A percentile compares a stretch with the other conserved stretches of the same genome.
Conservation (phyloP, 768 basidiomycete genomes). For the Lactarius evosmus region DNA sequence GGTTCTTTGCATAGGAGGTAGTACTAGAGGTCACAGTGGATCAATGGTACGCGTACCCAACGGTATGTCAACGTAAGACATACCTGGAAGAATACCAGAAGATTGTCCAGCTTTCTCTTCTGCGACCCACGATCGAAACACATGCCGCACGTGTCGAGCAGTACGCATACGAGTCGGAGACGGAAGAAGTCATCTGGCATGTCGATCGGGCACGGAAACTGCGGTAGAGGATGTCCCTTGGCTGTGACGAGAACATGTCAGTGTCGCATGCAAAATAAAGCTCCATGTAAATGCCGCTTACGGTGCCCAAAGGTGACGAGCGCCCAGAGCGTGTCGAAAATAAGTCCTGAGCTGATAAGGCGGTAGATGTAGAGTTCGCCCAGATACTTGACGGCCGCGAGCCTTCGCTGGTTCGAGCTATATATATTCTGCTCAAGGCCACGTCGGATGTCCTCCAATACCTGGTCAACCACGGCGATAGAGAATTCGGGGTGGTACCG, state of each 20-base stretch:
- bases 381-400: slow-evolving; percentile 91
- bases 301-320: slow-evolving; percentile 94
- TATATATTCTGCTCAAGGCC: slow-evolving; percentile 95
- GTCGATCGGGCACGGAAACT: slow-evolving; percentile 71
- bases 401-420: slow-evolving; percentile 88
- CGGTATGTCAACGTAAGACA: slow-evolving; percentile 6
- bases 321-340: slow-evolving; percentile 94
- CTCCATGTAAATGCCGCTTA: slow-evolving; percentile 44
- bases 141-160: slow-evolving; percentile 95
- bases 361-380: slow-evolving; percentile 98
- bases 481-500: slow-evolving; percentile 89
- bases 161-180: slow-evolving; percentile 82
- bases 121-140: slow-evolving; percentile 95
- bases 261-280: not conserved
- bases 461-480: slow-evolving; percentile 87
- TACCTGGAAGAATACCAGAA: slow-evolving; percentile 92
- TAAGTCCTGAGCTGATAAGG: slow-evolving; percentile 78
- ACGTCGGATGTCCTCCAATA: slow-evolving; percentile 86
- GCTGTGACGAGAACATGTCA: slow-evolving; percentile 44
- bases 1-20: slow-evolving; percentile 87
- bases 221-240: slow-evolving; percentile 84
- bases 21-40: slow-evolving; percentile 43
- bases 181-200: slow-evolving; percentile 97
- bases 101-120: slow-evolving; percentile 90
- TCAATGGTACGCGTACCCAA: slow-evolving; percentile 4